Base-by-base conservation (phyloP, 805 yeast genomes). In the Huiozyma sinensis region DNA sequence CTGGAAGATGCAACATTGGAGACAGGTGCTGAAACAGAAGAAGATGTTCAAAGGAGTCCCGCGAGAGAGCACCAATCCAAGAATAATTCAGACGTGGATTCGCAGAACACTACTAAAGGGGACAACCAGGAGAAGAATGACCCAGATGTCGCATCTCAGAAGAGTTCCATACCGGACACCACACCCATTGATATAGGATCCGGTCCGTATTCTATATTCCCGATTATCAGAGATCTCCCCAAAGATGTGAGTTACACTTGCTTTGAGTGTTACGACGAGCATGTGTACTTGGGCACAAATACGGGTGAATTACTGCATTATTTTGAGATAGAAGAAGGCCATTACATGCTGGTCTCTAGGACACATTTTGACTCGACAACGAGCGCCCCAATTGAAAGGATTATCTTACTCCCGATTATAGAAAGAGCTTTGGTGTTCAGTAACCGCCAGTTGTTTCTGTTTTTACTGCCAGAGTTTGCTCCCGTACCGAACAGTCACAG, bases 401-500 rank as follows among this genome's bases (percentile, higher is more conserved):
- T 62, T 4, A 39, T 51, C n/a, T 48, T 60, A 5, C 41, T 62
- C 24, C 59, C 64, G 4, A 40, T 47, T 11, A 51, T 60, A 12
- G 64, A 61, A 38, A 51, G 63, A 33, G 64, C 64, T 6, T 45
- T 59, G 40, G 57, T 62, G 3, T 45, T 58, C 13, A 48, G 53
- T 31, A 39, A 50, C 10, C 43, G 38, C 6, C 36, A 46, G 27
- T 17, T 62, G 28, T 50, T 54, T 6, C 40, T 55, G 29, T 62
- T 56, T 44, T 43, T 61, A 10, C 43, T 62, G 38, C 66, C 66
- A 6, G 66, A 62, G 40, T 60, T 61, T 50, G 65, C 65, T 7
- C 65, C 64, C 2, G 57, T 49, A 10, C 64, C 64, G 2, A 58
- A 60, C 43, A 45, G 51, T 7, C 32, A 31, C 13, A 48, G 42